Evolutionary conservation across 2,329 filamentous ascomycete genomes (phyloP).

Genomic region (Verticillium albo-atrum): DNA sequence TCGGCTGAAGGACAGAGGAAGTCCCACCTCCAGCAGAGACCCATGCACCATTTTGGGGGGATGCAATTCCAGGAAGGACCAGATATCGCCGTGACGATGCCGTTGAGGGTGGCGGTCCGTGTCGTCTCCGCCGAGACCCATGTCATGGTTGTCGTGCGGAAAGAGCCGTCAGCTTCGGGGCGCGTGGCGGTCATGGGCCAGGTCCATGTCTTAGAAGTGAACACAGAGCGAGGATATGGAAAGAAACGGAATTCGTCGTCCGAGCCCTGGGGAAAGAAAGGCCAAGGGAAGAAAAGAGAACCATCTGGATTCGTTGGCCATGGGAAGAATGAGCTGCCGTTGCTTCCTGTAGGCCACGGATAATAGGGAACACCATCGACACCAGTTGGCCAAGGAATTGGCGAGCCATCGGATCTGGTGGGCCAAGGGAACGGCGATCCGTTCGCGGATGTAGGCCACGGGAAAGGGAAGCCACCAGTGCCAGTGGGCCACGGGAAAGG

Average conservation of each 20-base stretch:
- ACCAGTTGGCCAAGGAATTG: not conserved
- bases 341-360: not conserved
- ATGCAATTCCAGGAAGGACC: not conserved
- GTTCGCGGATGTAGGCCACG: not conserved
- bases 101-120: not conserved
- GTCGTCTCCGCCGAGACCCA: conserved; percentile 9
- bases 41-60: not conserved
- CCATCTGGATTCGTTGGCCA: not conserved
- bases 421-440: not conserved
- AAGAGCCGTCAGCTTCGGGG: conserved; percentile 1
- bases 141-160: conserved; percentile 5
- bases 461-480: no score
- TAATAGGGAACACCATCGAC: not conserved
- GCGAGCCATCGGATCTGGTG: not conserved
- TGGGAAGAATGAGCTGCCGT: not conserved
- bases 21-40: not conserved
- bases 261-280: not conserved
- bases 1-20: not conserved
- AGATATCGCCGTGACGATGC: not conserved
- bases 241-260: not conserved
- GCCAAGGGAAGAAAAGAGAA: not conserved
- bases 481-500: no score
- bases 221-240: not conserved
- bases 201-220: not conserved
- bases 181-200: conserved; percentile 3